Evolutionary conservation across 345 rosid genomes (phyloP), one percentile per base, ranked within the genome.

Genomic region (Linum lewisii): DNA sequence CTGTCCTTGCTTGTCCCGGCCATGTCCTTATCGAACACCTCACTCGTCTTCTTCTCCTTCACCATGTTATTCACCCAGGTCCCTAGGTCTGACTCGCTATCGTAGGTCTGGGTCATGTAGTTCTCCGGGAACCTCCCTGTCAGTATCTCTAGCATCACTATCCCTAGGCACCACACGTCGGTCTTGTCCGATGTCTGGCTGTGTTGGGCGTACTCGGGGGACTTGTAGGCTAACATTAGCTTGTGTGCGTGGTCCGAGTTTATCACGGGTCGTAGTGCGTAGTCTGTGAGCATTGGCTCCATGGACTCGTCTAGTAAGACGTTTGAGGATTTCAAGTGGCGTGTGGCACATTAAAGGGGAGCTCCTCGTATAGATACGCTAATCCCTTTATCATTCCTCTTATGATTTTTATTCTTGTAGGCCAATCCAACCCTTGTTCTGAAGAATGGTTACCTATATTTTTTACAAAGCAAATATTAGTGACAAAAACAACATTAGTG

Each of bases 161-260:
- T 50, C 21, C 64, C 64, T 0, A 61, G 25, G 51, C 57, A 24
- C 54, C 55, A 61, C n/a, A 50, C 55, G 24, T 61, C 56, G 9
- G 64, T 47, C 55, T 47, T 61, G 18, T 13, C 3, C 22, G 57
- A 47, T 6, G 44, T 32, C 10, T 24, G 13, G 11, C 55, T 24
- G n/a, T 19, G 8, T 15, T 25, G 64, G 9, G 42, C 23, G 38
- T 47, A 61, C 55, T 61, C 64, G 1, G 64, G 64, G 37, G 64
- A 47, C 55, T 50, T 61, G 64, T 47, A 61, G 5, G 64, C 64
- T 8, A 47, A n/a, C 56, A 61, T 61, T 42, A 51, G 15, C 51
- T 24, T 18, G 22, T 26, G 38, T 2, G 64, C 64, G 23, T 50
- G 42, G 36, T 25, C 55, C 11, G 13, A 24, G 42, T 61, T 61